Conservation (phyloP, 768 basidiomycete species). For the Mycena vulgaris region DNA sequence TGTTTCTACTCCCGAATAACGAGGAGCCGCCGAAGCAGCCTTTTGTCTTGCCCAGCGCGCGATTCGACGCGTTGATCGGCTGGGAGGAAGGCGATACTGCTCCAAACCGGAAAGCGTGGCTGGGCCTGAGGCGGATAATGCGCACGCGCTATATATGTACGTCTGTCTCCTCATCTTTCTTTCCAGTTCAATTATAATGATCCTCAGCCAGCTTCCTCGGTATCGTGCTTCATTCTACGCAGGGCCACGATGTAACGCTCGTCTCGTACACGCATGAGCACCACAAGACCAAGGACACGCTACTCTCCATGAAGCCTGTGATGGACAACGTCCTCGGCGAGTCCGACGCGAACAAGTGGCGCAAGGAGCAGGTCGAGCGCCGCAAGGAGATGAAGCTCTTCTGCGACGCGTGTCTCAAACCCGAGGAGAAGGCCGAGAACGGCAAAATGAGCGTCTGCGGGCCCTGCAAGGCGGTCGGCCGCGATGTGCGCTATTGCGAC, state of each 20-base stretch:
- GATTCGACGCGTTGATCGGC: constrained; percentile 25
- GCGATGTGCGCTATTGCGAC: constrained; percentile 33
- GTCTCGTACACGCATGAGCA: constrained; percentile 16
- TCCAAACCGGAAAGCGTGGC: constrained; percentile 19
- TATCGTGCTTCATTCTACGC: constrained; percentile 11
- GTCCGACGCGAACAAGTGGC: constrained; percentile 19
- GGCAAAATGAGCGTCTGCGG: constrained; percentile 32
- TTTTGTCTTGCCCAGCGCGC: constrained; percentile 15
- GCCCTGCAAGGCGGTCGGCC: constrained; percentile 26
- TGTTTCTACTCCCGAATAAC: constrained; percentile 30
- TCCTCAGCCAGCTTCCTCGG: constrained; percentile 1
- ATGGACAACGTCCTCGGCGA: constrained; percentile 8
- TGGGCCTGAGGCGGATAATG: constrained; percentile 12
- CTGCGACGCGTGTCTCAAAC: constrained; percentile 33
- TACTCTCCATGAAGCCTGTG: constrained; percentile 1
- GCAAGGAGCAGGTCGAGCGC: constrained; percentile 23
- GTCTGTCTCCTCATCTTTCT: neutral
- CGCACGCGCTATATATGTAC: constrained; percentile 26
- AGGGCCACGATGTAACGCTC: neutral
- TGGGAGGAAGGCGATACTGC: constrained; percentile 6
- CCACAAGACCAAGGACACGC: constrained; percentile 11
- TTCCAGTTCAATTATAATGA: neutral
- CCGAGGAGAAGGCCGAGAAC: constrained; percentile 25
- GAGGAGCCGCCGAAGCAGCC: constrained; percentile 29
- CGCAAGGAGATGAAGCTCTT: constrained; percentile 37